These are phyloP conservation scores for Leptosphaerulina australis DNA, from an alignment of 2,329 filamentous ascomycete genomes.

Conservation along the genomic window DNA sequence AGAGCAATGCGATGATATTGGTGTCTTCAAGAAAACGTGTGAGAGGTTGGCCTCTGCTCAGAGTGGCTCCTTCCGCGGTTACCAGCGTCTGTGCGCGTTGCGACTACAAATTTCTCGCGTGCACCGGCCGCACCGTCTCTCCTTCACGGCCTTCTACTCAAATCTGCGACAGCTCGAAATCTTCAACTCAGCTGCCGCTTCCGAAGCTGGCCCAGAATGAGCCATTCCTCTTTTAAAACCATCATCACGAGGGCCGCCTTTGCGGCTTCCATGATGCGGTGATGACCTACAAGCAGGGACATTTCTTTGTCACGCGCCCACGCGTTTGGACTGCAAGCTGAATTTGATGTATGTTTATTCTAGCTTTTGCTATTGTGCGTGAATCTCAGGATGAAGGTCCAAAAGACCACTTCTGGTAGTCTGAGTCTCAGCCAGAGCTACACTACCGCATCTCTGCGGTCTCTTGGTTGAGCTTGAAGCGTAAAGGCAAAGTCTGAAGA, in stretches of 20 bases:
- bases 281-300: slow-evolving; percentile 72
- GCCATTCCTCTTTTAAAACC: slow-evolving; percentile 76
- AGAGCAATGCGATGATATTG: slow-evolving; percentile 25
- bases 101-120: slow-evolving; percentile 32
- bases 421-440: slow-evolving; percentile 47
- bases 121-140: slow-evolving; percentile 21
- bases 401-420: slow-evolving; percentile 49
- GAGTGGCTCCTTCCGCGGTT: slow-evolving; percentile 31
- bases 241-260: slow-evolving; percentile 73
- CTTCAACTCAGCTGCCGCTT: slow-evolving; percentile 69
- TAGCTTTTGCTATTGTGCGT: slow-evolving; percentile 8
- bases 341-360: slow-evolving; percentile 12
- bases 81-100: slow-evolving; percentile 18
- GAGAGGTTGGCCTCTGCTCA: slow-evolving; percentile 34
- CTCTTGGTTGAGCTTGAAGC: slow-evolving; percentile 47
- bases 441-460: slow-evolving; percentile 36
- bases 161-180: slow-evolving; percentile 70
- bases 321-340: slow-evolving; percentile 21
- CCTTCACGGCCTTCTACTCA: slow-evolving; percentile 70
- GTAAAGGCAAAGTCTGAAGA: slow-evolving; percentile 47
- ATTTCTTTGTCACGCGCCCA: slow-evolving; percentile 48
- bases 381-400: slow-evolving; percentile 43
- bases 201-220: slow-evolving; percentile 73
- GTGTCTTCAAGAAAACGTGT: slow-evolving; percentile 38
- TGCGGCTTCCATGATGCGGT: slow-evolving; percentile 68